Conservation (phyloP, 2,329 filamentous ascomycete genomes). For the Fusarium phyllophilum region DNA sequence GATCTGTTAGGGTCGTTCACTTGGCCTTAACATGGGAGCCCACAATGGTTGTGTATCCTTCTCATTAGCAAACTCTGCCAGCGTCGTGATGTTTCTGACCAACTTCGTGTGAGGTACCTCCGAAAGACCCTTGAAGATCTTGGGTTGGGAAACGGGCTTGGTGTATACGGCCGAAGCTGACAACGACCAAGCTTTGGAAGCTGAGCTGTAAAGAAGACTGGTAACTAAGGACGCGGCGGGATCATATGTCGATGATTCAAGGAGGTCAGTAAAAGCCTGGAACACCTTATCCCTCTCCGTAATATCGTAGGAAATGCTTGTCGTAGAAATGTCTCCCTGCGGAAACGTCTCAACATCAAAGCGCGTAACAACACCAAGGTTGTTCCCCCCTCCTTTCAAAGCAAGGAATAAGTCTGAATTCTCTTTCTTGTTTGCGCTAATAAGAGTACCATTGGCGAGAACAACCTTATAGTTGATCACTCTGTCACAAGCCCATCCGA, state of each 20-base stretch:
- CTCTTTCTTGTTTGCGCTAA: background rate
- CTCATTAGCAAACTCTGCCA: background rate
- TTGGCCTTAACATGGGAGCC: accelerated
- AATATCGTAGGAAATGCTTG: background rate
- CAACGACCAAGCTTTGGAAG: background rate
- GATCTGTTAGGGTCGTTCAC: accelerated
- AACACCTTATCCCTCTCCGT: background rate
- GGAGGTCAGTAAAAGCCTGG: background rate
- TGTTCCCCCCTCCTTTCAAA: conserved; percentile 3
- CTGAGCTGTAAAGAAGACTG: background rate
- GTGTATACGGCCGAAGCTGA: background rate
- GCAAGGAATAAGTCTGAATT: background rate
- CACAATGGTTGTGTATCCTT: background rate
- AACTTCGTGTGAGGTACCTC: background rate
- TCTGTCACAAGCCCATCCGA: conserved; percentile 4
- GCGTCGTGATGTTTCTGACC: accelerated
- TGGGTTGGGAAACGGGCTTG: background rate
- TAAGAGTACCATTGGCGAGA: background rate
- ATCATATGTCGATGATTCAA: background rate
- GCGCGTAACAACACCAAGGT: background rate
- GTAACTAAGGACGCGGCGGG: background rate
- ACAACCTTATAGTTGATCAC: background rate
- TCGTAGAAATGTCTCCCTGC: background rate
- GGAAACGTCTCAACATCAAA: background rate
- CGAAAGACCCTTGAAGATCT: background rate